These are phyloP conservation scores for Bryoerythrophyllum caledonicum DNA, from an alignment of 225 moss, liverwort and hornwort species.

Conservation along the genomic window DNA sequence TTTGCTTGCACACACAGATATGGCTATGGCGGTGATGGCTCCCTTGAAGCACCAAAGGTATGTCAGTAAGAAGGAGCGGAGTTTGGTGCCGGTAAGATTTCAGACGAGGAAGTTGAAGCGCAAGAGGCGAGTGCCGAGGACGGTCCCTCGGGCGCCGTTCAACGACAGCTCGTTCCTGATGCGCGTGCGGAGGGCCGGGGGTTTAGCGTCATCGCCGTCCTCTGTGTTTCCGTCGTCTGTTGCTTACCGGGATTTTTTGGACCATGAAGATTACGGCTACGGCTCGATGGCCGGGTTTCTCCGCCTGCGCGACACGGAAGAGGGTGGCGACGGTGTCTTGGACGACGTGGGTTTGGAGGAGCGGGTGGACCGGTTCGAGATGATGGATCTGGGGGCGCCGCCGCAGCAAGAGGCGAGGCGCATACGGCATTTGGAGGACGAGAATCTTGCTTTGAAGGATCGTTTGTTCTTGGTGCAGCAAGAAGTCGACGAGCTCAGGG, in stretches of 20 bases:
- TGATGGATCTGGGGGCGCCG: constrained; percentile 13
- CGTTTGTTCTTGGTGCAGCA: constrained; percentile 39
- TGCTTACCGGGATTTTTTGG: constrained; percentile 22
- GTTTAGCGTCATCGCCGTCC: constrained; percentile 45
- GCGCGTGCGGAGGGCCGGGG: constrained; percentile 71
- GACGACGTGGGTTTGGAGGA: constrained; percentile 55
- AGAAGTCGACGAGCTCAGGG: constrained; percentile 43
- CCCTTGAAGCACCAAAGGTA: constrained; percentile 33
- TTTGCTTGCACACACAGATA: no score
- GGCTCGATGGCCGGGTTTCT: constrained; percentile 95
- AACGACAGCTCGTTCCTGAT: constrained; percentile 89
- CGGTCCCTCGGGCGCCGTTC: constrained; percentile 77
- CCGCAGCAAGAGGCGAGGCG: constrained; percentile 23
- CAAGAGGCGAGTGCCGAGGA: constrained; percentile 46
- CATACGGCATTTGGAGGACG: constrained; percentile 47
- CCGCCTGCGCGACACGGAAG: constrained; percentile 46
- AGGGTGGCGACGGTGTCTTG: constrained; percentile 18
- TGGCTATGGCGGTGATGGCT: constrained; percentile 9
- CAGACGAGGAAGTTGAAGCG: constrained; percentile 47
- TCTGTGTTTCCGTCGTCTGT: constrained; percentile 44
- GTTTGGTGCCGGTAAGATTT: constrained; percentile 17
- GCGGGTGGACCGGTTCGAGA: constrained; percentile 61
- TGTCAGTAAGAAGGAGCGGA: constrained; percentile 13
- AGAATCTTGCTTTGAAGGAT: constrained; percentile 47
- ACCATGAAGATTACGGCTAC: constrained; percentile 68